These are phyloP conservation scores for Leishmania gerbilli DNA, from an alignment of 208 protist genomes.

Conservation along the genomic window DNA sequence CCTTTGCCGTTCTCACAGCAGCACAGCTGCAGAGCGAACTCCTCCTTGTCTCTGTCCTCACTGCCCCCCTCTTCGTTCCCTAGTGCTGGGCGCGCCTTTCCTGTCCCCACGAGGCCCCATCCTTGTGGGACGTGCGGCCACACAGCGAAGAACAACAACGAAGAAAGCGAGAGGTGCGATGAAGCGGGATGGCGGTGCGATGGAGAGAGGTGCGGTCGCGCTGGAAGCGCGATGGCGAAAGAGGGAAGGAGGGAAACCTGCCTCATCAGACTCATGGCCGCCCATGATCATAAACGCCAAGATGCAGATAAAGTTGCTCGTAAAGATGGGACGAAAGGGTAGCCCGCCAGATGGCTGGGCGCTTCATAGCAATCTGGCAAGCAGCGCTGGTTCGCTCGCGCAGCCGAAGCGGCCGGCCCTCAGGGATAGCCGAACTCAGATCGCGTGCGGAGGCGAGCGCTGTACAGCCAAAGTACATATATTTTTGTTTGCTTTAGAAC, in stretches of 20 bases:
- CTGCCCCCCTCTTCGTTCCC: not conserved
- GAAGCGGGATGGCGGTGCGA: not conserved
- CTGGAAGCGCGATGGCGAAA: not conserved
- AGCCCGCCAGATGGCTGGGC: not conserved
- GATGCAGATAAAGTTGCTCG: not conserved
- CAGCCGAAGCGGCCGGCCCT: not conserved
- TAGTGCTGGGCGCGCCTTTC: not conserved
- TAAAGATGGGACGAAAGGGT: not conserved
- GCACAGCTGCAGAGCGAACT: not conserved
- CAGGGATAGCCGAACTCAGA: not conserved
- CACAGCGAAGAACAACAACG: not conserved
- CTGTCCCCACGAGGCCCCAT: not conserved
- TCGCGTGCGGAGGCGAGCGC: not conserved
- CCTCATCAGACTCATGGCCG: not conserved
- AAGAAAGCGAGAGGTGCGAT: not conserved
- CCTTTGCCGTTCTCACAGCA: not conserved
- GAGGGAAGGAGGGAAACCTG: not conserved
- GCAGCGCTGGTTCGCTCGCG: not conserved
- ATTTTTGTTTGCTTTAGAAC: not conserved
- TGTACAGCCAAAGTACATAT: not conserved
- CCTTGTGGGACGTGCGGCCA: not conserved
- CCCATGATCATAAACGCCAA: not conserved
- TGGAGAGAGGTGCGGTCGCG: not conserved
- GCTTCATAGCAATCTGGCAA: not conserved
- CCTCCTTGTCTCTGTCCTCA: not conserved